Base-by-base conservation (phyloP, 345 rosid genomes). In the Cardamine chenopodiifolia region DNA sequence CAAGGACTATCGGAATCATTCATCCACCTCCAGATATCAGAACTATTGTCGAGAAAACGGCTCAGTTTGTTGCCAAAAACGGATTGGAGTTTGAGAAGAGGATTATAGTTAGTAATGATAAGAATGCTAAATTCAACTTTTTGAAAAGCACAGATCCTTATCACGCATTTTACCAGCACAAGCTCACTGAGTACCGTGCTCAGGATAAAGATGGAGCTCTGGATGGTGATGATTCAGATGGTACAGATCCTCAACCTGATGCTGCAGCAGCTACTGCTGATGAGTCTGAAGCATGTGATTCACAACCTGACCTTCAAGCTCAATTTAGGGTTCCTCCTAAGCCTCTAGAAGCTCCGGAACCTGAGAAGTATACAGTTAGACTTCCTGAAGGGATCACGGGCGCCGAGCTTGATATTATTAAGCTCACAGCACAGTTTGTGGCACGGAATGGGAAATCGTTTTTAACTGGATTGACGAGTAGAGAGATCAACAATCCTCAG, bases 1-100 rank as follows among this genome's bases (percentile, higher is more conserved):
- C 97, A 0, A 84, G 78, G 72, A 72, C 94, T n/a, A 88, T 92
- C 8, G 96, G 98, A 53, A 92, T 92, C 31, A 88, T 92, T 48
- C 85, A 92, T 62, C 98, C 94, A 14, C 98, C 98, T 53, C 91
- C 91, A 1, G 96, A 91, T 77, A 88, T 90, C 73, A 83, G 88
- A 80, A 83, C 79, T 23, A 90, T 92, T 54, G 96, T 92, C 1
- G 97, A 92, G 74, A 92, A 86, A 70, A 92, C 97, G 10, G 85
- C 94, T 2, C 88, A 82, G 78, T 90, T 87, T 66, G 97, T 90
- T 20, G 82, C 91, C 3, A 88, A 84, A 64, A 87, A 87, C 68
- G 98, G 98, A 3, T 79, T 86, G n/a, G 96, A 85, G 71, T 90
- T 92, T 71, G 96, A 90, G 49, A 86, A 87, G 49, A 87, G 87